A percentile compares a stretch with the other conserved stretches of the same genome.
phyloP scores from a whole-genome alignment of 306 rosid species.

The Casuarina equisetifolia region DNA sequence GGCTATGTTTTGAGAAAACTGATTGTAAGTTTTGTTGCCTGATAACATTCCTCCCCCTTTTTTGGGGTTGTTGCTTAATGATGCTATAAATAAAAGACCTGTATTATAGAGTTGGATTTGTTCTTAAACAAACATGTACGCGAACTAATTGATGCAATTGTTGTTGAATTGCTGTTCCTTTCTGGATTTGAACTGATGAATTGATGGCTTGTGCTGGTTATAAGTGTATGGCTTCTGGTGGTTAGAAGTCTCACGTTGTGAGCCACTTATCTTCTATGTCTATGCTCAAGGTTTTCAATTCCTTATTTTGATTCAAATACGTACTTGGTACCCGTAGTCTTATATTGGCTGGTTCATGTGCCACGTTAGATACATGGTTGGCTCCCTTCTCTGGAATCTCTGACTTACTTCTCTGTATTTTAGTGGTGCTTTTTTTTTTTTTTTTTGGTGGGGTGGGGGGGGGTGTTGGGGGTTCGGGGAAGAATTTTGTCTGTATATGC shows the following conservation, averaged over 20 bases:
- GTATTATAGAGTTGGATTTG: neutral
- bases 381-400: neutral
- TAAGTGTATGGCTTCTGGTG: neutral
- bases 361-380: neutral
- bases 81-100: no score
- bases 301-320: neutral
- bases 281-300: no score
- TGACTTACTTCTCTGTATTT: neutral
- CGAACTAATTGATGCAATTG: neutral
- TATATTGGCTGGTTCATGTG: no score
- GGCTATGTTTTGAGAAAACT: neutral
- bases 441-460: neutral
- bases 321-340: neutral
- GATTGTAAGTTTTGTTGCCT: neutral
- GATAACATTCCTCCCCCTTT: no score
- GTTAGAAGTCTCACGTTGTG: neutral
- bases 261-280: neutral
- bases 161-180: neutral
- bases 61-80: neutral
- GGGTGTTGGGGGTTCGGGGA: no score
- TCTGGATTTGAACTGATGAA: neutral
- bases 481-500: neutral
- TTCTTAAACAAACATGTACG: neutral
- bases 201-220: neutral
- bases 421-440: neutral